Evolutionary conservation across 2,329 filamentous ascomycete genomes (phyloP).

Genomic region (Colletotrichum spaethianum): DNA sequence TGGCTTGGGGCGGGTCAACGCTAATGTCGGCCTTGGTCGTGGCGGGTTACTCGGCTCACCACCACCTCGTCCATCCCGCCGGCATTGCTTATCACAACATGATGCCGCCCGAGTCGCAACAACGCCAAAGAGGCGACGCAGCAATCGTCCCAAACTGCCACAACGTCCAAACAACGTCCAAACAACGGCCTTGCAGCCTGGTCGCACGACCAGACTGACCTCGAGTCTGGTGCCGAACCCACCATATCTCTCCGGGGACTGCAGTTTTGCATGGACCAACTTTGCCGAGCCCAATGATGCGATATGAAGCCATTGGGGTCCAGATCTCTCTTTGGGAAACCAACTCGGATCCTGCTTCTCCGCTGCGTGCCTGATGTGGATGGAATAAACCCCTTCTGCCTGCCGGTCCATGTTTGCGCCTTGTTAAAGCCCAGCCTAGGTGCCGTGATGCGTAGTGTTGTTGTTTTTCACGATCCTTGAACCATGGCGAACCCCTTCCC

Average conservation of each 20-base stretch:
- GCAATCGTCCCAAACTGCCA: neutral
- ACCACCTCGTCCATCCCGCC: neutral
- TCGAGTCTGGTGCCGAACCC: neutral
- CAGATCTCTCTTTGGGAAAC: neutral
- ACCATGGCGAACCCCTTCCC: slow-evolving; percentile 25
- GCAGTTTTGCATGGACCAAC: slow-evolving; percentile 1
- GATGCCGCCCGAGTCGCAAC: slow-evolving; percentile 19
- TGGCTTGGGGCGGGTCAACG: neutral
- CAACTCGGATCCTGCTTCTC: slow-evolving; percentile 3
- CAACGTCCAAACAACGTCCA: neutral
- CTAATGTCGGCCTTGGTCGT: neutral
- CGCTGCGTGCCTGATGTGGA: neutral
- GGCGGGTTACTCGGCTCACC: neutral
- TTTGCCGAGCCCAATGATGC: slow-evolving; percentile 6
- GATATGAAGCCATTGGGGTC: neutral
- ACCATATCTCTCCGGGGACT: neutral
- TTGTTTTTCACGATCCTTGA: slow-evolving; percentile 18
- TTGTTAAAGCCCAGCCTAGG: slow-evolving; percentile 12
- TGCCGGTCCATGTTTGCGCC: slow-evolving; percentile 16
- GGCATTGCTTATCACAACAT: slow-evolving; percentile 27
- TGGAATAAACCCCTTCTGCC: slow-evolving; percentile 5
- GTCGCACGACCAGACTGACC: neutral
- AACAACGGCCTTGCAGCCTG: neutral
- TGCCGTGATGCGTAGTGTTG: slow-evolving; percentile 27
- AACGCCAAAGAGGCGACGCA: slow-evolving; percentile 12